A percentile compares a stretch with the other conserved stretches of the same genome.
Evolutionary conservation across 139 green algal species (phyloP).

Genomic region (Chlorella sp.): DNA sequence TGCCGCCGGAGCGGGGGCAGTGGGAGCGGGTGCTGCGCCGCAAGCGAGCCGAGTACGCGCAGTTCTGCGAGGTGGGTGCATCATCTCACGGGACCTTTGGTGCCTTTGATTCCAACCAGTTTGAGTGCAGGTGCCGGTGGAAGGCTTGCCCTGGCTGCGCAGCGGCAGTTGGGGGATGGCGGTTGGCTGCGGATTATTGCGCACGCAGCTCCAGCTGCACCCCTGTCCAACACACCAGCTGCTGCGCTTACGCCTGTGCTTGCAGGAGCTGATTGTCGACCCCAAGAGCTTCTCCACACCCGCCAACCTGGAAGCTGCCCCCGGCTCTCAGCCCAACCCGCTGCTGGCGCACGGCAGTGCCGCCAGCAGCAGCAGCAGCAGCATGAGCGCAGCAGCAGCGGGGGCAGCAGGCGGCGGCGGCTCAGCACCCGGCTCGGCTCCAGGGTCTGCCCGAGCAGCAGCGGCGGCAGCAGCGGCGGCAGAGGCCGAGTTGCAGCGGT

Average conservation of each 20-base stretch:
- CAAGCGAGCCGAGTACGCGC: conserved; percentile 79
- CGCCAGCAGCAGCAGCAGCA: conserved; percentile 9
- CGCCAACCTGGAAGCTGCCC: neutral
- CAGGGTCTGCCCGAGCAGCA: neutral
- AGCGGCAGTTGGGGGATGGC: too few species aligned
- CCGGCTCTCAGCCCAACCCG: conserved; percentile 36
- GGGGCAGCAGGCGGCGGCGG: neutral
- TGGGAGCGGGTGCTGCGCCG: conserved; percentile 68
- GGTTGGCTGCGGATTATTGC: too few species aligned
- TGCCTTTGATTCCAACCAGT: neutral
- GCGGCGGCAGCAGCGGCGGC: neutral
- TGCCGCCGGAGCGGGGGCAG: conserved; percentile 69
- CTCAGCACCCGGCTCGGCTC: neutral
- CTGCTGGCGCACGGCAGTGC: conserved; percentile 13
- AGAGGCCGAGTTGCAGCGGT: neutral
- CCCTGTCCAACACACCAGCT: too few species aligned
- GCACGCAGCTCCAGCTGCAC: too few species aligned
- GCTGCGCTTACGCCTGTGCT: too few species aligned
- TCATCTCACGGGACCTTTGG: neutral
- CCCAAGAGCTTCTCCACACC: conserved; percentile 58
- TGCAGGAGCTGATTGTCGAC: conserved; percentile 86
- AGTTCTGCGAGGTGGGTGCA: conserved; percentile 79
- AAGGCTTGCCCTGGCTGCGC: too few species aligned
- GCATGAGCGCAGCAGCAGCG: neutral
- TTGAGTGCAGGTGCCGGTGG: too few species aligned